Conservation (phyloP, 1,284 basidiomycete species). For the Melanopsichium pennsylvanicum region DNA sequence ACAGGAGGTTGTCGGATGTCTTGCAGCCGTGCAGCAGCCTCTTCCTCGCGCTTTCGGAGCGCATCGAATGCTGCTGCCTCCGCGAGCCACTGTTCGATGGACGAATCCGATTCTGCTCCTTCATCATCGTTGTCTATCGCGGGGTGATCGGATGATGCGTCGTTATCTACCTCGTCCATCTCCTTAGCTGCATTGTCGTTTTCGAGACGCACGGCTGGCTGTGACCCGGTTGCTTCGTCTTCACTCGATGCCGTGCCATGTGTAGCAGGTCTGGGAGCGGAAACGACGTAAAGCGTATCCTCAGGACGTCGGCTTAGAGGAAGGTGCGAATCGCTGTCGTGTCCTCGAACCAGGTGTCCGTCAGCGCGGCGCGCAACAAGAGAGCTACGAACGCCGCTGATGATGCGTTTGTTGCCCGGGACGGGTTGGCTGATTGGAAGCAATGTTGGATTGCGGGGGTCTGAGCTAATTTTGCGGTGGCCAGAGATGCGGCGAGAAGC, state of each 20-base stretch:
- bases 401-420: background rate
- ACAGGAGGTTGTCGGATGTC: slow-evolving; percentile 11
- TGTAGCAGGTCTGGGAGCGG: slow-evolving; percentile 24
- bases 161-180: background rate
- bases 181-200: background rate
- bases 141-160: slow-evolving; percentile 2
- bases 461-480: slow-evolving; percentile 32
- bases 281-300: slow-evolving; percentile 39
- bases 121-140: slow-evolving; percentile 16
- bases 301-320: slow-evolving; percentile 37
- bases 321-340: slow-evolving; percentile 31
- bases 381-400: background rate
- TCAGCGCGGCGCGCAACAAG: slow-evolving; percentile 1
- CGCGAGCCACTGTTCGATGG: slow-evolving; percentile 45
- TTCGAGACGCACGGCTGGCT: background rate
- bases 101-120: slow-evolving; percentile 41
- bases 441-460: no score
- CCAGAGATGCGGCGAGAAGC: slow-evolving; percentile 6
- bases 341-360: slow-evolving; percentile 7
- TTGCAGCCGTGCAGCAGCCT: slow-evolving; percentile 26
- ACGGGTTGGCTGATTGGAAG: background rate
- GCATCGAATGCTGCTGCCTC: slow-evolving; percentile 48
- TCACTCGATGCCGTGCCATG: slow-evolving; percentile 8
- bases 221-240: slow-evolving; percentile 6
- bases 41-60: slow-evolving; percentile 40